Evolutionary conservation across 148 eudicot species (phyloP).

Genomic region (Agrostemma githago): DNA sequence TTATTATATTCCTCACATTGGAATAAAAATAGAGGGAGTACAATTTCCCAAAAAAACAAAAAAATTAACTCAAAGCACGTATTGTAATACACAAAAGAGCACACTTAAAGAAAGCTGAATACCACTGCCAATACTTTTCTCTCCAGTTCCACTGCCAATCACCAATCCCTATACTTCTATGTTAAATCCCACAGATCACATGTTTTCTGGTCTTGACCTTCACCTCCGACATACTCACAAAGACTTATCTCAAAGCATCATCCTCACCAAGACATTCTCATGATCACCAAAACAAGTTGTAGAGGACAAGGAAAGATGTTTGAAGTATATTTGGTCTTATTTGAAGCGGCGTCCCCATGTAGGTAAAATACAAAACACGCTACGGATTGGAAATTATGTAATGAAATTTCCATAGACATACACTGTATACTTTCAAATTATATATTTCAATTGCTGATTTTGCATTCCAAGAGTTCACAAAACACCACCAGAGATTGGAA

Average conservation of each 20-base stretch:
- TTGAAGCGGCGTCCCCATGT: not conserved
- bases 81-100: not conserved
- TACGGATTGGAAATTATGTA: too few species aligned
- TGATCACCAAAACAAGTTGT: too few species aligned
- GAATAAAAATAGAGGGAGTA: too few species aligned
- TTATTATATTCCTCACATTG: too few species aligned
- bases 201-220: not conserved
- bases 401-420: too few species aligned
- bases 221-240: not conserved
- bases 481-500: too few species aligned
- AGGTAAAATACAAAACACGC: too few species aligned
- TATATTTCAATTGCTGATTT: too few species aligned
- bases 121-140: not conserved
- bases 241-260: not conserved
- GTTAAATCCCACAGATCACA: not conserved
- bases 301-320: not conserved
- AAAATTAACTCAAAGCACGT: not conserved
- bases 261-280: not conserved
- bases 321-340: not conserved
- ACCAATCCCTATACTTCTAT: not conserved
- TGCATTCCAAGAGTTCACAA: too few species aligned
- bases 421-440: too few species aligned
- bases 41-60: not conserved
- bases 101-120: not conserved
- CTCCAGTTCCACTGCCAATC: not conserved